phyloP scores from a whole-genome alignment of 2,329 filamentous ascomycete species.

The Nemania bipapillata region DNA sequence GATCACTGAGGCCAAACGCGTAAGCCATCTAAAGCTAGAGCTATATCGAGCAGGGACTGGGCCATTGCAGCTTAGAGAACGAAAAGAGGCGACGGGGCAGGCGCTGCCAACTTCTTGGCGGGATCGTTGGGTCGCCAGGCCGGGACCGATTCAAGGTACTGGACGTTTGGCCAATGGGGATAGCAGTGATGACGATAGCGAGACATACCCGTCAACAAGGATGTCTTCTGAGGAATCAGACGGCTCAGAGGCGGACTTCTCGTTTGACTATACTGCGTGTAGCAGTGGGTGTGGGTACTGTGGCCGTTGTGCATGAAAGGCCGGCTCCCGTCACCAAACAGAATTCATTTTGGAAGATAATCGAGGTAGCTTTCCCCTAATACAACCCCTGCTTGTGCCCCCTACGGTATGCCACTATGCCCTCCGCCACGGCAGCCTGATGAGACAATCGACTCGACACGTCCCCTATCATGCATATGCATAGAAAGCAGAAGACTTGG shows the following conservation, averaged over 20 bases:
- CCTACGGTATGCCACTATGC: neutral
- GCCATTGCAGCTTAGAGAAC: constrained; percentile 42
- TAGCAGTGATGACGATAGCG: constrained; percentile 34
- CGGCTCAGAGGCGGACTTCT: constrained; percentile 7
- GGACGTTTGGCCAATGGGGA: constrained; percentile 13
- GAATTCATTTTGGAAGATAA: neutral
- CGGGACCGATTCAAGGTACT: constrained; percentile 3
- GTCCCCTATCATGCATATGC: constrained; percentile 10
- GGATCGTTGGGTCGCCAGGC: constrained; percentile 34
- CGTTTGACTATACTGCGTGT: constrained; percentile 43
- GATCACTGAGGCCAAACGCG: constrained; percentile 40
- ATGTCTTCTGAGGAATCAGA: constrained; percentile 18
- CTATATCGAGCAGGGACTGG: constrained; percentile 39
- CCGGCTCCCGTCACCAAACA: neutral
- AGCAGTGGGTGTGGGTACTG: constrained; percentile 42
- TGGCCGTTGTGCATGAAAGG: constrained; percentile 38
- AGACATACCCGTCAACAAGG: constrained; percentile 33
- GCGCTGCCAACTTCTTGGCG: constrained; percentile 42
- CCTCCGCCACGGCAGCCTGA: neutral
- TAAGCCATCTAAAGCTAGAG: constrained; percentile 41
- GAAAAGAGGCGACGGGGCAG: constrained; percentile 30
- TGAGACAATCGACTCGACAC: neutral
- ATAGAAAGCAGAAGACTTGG: neutral
- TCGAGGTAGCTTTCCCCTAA: neutral
- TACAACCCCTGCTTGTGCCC: neutral